Conservation (phyloP, 2,329 filamentous ascomycete genomes). For the Bipolaris victoriae region DNA sequence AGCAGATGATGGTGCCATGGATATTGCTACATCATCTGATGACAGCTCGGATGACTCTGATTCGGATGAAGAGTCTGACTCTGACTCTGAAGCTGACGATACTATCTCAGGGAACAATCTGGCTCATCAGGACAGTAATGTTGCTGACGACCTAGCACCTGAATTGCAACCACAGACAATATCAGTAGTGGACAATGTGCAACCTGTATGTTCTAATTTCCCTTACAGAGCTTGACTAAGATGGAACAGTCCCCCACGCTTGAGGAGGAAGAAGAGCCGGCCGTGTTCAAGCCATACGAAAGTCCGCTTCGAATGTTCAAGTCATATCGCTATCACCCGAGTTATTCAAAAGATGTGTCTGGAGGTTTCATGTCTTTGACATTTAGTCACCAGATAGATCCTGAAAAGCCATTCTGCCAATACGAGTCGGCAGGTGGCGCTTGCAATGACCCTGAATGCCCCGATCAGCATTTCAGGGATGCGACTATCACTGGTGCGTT, state of each 20-base stretch:
- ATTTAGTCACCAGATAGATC: conserved; percentile 89
- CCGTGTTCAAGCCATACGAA: conserved; percentile 70
- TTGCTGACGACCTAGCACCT: conserved; percentile 50
- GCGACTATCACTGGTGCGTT: conserved; percentile 74
- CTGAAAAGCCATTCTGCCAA: conserved; percentile 74
- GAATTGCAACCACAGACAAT: conserved; percentile 44
- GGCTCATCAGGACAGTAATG: conserved; percentile 20
- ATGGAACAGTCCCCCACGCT: conserved; percentile 17
- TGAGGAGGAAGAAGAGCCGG: conserved; percentile 20
- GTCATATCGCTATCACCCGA: conserved; percentile 87
- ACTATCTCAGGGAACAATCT: conserved; percentile 19
- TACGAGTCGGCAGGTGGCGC: conserved; percentile 72
- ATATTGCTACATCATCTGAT: conserved; percentile 41
- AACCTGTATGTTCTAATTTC: conserved; percentile 31
- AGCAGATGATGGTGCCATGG: conserved; percentile 44
- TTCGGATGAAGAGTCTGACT: conserved; percentile 27
- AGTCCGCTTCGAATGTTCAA: conserved; percentile 84
- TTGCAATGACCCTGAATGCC: conserved; percentile 78
- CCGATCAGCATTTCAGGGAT: conserved; percentile 78
- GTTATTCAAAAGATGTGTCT: conserved; percentile 70
- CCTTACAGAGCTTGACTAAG: conserved; percentile 22
- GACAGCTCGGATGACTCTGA: conserved; percentile 32
- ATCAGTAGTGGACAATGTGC: conserved; percentile 10
- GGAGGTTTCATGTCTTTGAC: conserved; percentile 88
- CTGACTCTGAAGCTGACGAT: conserved; percentile 19